phyloP scores from a whole-genome alignment of 331 rosid genomes.

The Quercus tomentella region DNA sequence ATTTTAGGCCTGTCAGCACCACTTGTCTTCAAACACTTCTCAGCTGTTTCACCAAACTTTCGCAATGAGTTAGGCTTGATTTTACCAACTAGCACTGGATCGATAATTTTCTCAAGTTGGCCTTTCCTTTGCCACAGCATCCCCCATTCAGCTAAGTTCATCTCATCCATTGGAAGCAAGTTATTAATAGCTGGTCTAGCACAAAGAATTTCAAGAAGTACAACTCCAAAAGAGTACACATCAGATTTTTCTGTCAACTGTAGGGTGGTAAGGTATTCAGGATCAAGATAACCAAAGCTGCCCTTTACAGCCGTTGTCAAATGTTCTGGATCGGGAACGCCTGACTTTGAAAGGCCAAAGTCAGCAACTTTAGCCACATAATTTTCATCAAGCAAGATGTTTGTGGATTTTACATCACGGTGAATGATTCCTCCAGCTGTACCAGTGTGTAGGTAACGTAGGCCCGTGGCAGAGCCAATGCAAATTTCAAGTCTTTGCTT shows the following conservation, averaged over 20 bases:
- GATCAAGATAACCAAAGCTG: constrained; percentile 80
- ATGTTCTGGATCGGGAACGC: constrained; percentile 39
- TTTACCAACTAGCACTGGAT: constrained; percentile 28
- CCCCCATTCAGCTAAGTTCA: constrained; percentile 52
- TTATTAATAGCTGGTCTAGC: constrained; percentile 42
- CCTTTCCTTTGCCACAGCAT: constrained; percentile 37
- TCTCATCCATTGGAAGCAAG: constrained; percentile 37
- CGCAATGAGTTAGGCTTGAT: constrained; percentile 42
- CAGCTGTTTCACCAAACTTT: constrained; percentile 33
- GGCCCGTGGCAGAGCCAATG: constrained; percentile 51
- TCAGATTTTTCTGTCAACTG: constrained; percentile 74
- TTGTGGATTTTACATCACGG: constrained; percentile 52
- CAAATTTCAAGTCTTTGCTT: constrained; percentile 58
- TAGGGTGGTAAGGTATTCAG: constrained; percentile 56
- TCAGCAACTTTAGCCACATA: constrained; percentile 56
- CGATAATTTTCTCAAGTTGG: constrained; percentile 40
- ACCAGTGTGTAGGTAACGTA: constrained; percentile 53
- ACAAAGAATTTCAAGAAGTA: constrained; percentile 64
- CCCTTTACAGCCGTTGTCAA: constrained; percentile 66
- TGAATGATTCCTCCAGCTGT: constrained; percentile 54
- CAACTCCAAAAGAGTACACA: constrained; percentile 84
- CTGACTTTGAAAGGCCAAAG: constrained; percentile 50
- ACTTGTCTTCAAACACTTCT: constrained; percentile 42
- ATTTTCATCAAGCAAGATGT: constrained; percentile 44
- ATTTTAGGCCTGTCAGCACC: constrained; percentile 41